These are phyloP conservation scores for Prunella vulgaris DNA, from an alignment of 257 asterid species.

Conservation along the genomic window DNA sequence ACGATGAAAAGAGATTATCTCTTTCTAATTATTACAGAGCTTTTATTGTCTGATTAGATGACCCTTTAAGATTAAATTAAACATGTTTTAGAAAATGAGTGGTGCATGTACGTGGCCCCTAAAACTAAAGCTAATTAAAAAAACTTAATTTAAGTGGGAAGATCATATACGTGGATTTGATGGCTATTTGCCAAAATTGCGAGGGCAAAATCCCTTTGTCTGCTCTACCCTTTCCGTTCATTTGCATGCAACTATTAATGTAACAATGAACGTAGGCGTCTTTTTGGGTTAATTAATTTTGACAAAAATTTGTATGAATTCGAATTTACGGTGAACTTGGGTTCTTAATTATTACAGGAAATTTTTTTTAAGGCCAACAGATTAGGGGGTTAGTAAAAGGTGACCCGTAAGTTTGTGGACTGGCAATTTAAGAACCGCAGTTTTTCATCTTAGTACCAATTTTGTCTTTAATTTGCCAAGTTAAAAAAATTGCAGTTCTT, in stretches of 20 bases:
- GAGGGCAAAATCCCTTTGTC: not conserved
- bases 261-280: not conserved
- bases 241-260: constrained; percentile 23
- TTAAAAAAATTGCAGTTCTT: no score
- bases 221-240: constrained; percentile 6
- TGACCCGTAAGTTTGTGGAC: no score
- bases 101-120: constrained; percentile 28
- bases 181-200: constrained; percentile 3
- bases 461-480: no score
- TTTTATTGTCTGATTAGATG: constrained; percentile 25
- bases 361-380: no score
- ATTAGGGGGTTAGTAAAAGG: no score
- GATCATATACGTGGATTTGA: constrained; percentile 17
- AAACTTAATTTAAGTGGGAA: not conserved
- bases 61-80: constrained; percentile 3
- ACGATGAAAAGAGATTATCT: constrained; percentile 10
- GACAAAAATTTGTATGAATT: no score
- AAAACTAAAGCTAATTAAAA: constrained; percentile 16
- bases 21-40: constrained; percentile 5
- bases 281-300: not conserved
- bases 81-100: not conserved
- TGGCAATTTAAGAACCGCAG: no score
- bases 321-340: no score
- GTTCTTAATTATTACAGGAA: no score
- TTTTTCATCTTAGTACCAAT: no score